Conservation (phyloP, 495 filamentous ascomycete species). For the Elasticomyces elasticus region DNA sequence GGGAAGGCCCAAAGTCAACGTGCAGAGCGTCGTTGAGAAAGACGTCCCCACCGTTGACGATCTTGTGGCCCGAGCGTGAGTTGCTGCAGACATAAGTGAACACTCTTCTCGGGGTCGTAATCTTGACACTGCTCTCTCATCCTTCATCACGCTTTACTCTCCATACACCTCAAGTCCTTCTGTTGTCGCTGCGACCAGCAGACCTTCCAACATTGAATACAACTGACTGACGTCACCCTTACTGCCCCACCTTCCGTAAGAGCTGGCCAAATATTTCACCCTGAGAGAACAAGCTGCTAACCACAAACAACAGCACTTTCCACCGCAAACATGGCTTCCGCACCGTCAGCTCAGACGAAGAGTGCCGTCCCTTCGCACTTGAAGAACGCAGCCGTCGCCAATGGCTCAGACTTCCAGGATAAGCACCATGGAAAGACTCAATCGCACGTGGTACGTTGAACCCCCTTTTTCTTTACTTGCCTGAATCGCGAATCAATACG, state of each 20-base stretch:
- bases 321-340: not conserved
- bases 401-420: constrained; percentile 41
- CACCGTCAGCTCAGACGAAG: constrained; percentile 40
- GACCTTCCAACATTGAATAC: too few relatives aligned
- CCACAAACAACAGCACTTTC: not conserved
- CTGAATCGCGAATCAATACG: too few relatives aligned
- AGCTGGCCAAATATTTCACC: not conserved
- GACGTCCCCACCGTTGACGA: not conserved
- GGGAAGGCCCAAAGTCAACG: too few relatives aligned
- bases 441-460: constrained; percentile 80
- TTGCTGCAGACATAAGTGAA: not conserved
- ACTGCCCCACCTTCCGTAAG: not conserved
- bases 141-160: not conserved
- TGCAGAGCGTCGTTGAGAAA: not conserved
- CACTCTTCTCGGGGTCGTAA: not conserved
- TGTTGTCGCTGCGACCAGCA: not conserved
- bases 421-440: constrained; percentile 93
- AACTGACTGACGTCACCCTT: too few relatives aligned
- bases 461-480: not conserved
- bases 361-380: constrained; percentile 71
- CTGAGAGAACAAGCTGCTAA: not conserved
- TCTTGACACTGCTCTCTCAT: not conserved
- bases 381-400: constrained; percentile 47
- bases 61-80: not conserved
- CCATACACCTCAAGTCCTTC: not conserved